Evolutionary conservation across 2,329 filamentous ascomycete genomes (phyloP).

Genomic region (Graphilbum fragrans): DNA sequence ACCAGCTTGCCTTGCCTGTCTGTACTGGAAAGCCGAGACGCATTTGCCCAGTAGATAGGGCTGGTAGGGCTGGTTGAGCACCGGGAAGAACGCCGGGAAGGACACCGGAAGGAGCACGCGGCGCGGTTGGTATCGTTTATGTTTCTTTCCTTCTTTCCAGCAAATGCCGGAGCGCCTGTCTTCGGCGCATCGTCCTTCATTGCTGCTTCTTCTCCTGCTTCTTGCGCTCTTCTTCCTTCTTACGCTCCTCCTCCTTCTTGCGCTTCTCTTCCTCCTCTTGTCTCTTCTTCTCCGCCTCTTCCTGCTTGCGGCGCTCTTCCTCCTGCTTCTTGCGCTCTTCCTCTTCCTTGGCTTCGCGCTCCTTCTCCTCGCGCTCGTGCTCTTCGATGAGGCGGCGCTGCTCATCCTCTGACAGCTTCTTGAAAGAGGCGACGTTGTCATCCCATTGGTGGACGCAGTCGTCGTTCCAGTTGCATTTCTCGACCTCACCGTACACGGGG

Average conservation of each 20-base stretch:
- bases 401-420: constrained; percentile 44
- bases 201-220: too few species aligned
- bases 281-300: constrained; percentile 7
- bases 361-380: constrained; percentile 19
- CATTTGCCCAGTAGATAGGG: too few species aligned
- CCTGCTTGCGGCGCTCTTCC: constrained; percentile 21
- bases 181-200: too few species aligned
- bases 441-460: constrained; percentile 57
- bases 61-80: too few species aligned
- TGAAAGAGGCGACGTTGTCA: constrained; percentile 47
- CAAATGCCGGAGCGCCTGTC: too few species aligned
- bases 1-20: too few species aligned
- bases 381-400: constrained; percentile 35
- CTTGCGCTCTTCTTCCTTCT: constrained; percentile 3
- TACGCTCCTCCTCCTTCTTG: constrained; percentile 2
- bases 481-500: constrained; percentile 57
- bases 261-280: constrained; percentile 8
- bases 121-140: too few species aligned
- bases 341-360: constrained; percentile 14
- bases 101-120: too few species aligned
- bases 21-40: too few species aligned
- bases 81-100: too few species aligned
- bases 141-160: too few species aligned
- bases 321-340: constrained; percentile 10
- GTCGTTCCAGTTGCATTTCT: constrained; percentile 56